Evolutionary conservation across 805 yeast species (phyloP).

Genomic region (Kodamaea neixiangensis): DNA sequence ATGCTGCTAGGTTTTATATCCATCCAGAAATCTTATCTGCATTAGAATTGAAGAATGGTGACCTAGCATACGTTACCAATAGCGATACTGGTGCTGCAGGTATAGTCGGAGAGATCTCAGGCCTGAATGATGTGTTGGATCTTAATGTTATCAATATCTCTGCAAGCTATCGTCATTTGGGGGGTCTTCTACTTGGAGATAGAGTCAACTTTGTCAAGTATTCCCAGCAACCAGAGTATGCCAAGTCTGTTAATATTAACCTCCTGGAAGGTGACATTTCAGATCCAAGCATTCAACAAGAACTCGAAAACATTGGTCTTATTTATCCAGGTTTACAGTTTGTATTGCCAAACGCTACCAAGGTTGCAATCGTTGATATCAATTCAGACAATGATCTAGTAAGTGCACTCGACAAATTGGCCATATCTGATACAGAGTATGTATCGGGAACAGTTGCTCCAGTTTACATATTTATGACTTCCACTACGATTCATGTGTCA

Average conservation of each 20-base stretch:
- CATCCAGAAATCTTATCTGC: slow-evolving; percentile 48
- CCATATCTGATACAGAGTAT: slow-evolving; percentile 23
- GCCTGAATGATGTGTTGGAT: slow-evolving; percentile 33
- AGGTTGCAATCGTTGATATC: slow-evolving; percentile 18
- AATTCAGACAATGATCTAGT: slow-evolving; percentile 31
- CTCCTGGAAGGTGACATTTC: slow-evolving; percentile 14
- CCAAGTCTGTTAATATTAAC: slow-evolving; percentile 21
- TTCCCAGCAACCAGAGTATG: slow-evolving; percentile 48
- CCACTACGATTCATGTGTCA: slow-evolving; percentile 10
- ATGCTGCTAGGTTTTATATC: slow-evolving; percentile 35
- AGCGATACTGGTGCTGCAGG: slow-evolving; percentile 47
- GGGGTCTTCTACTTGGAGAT: slow-evolving; percentile 51
- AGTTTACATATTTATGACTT: slow-evolving; percentile 41
- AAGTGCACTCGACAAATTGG: slow-evolving; percentile 32
- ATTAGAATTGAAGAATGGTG: slow-evolving; percentile 47
- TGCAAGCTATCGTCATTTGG: slow-evolving; percentile 27
- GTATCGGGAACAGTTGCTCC: slow-evolving; percentile 42
- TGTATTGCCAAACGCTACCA: slow-evolving; percentile 15
- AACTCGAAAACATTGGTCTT: slow-evolving; percentile 57
- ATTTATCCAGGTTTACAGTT: slow-evolving; percentile 56
- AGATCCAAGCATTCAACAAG: slow-evolving; percentile 32
- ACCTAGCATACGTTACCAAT: slow-evolving; percentile 46
- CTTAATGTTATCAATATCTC: slow-evolving; percentile 31
- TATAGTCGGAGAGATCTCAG: slow-evolving; percentile 42
- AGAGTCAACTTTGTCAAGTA: slow-evolving; percentile 47